Evolutionary conservation across 169 alveolate genomes (phyloP).

Genomic region (Eimeria tenella): DNA sequence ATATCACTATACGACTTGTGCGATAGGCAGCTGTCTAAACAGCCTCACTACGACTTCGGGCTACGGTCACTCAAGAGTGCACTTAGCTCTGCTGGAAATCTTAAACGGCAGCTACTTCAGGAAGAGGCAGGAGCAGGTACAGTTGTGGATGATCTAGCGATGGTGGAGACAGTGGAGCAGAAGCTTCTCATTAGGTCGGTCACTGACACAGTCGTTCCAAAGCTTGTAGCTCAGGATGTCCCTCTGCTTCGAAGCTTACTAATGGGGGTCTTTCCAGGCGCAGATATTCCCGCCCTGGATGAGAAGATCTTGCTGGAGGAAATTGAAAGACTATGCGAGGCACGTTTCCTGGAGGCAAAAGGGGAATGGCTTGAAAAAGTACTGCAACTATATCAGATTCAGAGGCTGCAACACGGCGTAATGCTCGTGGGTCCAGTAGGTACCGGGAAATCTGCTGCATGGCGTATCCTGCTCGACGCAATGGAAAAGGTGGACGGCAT

Average conservation of each 20-base stretch:
- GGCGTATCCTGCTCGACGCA: constrained; percentile 93
- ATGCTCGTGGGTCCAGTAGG: constrained; percentile 97
- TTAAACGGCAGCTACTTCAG: constrained; percentile 91
- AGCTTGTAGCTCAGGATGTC: constrained; percentile 97
- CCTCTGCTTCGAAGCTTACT: constrained; percentile 93
- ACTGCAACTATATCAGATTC: constrained; percentile 94
- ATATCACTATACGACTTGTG: constrained; percentile 97
- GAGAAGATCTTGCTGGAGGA: constrained; percentile 92
- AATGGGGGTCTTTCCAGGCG: constrained; percentile 98
- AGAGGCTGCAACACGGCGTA: constrained; percentile 95
- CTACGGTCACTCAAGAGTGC: constrained; percentile 97
- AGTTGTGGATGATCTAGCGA: constrained; percentile 58
- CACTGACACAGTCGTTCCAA: constrained; percentile 97
- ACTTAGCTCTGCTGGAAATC: constrained; percentile 95
- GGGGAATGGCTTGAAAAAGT: constrained; percentile 92
- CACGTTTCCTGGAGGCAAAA: constrained; percentile 48
- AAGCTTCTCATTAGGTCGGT: constrained; percentile 94
- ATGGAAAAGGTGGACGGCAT: constrained; percentile 87
- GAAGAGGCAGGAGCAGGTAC: constrained; percentile 55
- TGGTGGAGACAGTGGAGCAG: constrained; percentile 92
- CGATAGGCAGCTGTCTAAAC: constrained; percentile 95
- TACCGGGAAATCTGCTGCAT: constrained; percentile 95
- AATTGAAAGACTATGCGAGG: constrained; percentile 52
- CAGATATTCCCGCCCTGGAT: constrained; percentile 91
- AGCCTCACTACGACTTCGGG: constrained; percentile 99